Evolutionary conservation across 306 rosid species (phyloP).

Genomic region (Citrullus colocynthis): DNA sequence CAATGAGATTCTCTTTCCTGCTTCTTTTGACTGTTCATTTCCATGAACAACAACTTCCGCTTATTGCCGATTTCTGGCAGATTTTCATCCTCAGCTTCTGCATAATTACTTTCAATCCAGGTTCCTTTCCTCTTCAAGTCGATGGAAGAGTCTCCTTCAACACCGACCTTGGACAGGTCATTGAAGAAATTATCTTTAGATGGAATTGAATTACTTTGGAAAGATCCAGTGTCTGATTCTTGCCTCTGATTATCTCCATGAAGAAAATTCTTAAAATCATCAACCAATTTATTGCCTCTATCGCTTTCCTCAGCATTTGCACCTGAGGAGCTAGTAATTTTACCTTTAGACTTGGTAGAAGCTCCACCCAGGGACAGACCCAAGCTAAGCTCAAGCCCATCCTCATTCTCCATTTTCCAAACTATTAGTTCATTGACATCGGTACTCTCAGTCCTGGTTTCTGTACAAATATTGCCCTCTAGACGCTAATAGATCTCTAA

Average conservation of each 20-base stretch:
- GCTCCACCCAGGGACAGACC: slow-evolving; percentile 82
- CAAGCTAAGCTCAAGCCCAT: slow-evolving; percentile 92
- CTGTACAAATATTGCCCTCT: neutral
- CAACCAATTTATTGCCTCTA: slow-evolving; percentile 58
- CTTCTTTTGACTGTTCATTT: slow-evolving; percentile 7
- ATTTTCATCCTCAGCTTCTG: slow-evolving; percentile 58
- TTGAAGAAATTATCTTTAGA: slow-evolving; percentile 75
- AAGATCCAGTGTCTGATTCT: slow-evolving; percentile 39
- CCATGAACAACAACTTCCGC: slow-evolving; percentile 39
- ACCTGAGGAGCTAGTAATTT: slow-evolving; percentile 58
- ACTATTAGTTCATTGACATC: neutral
- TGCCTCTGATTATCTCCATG: slow-evolving; percentile 51
- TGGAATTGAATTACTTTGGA: slow-evolving; percentile 42
- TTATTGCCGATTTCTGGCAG: slow-evolving; percentile 40
- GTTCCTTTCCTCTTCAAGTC: slow-evolving; percentile 60
- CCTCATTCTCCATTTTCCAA: slow-evolving; percentile 69
- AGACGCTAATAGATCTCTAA: neutral
- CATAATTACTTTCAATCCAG: slow-evolving; percentile 38
- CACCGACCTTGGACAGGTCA: slow-evolving; percentile 58
- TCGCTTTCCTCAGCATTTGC: slow-evolving; percentile 47
- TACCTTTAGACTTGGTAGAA: slow-evolving; percentile 59
- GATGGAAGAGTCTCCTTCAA: slow-evolving; percentile 41
- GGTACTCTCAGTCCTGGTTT: neutral
- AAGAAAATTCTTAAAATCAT: slow-evolving; percentile 67
- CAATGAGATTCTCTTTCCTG: slow-evolving; percentile 53